Base-by-base conservation (phyloP, 1,139 yeast species). In the Petasospora fabianii region DNA sequence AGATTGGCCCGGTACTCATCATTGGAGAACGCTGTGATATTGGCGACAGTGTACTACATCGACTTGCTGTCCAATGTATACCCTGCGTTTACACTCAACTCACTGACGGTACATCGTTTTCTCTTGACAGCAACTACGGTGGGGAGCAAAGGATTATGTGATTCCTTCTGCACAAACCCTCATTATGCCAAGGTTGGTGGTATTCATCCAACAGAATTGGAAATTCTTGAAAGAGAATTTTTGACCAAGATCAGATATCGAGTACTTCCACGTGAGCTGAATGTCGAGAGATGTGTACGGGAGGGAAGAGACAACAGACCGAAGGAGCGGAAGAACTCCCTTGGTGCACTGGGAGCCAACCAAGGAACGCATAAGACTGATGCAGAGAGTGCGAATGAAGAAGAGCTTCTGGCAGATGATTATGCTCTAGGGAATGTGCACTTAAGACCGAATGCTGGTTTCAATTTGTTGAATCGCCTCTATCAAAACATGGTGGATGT, bases 171-270 rank as follows among this genome's bases (percentile, higher is more conserved):
- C 61, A 88, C 97, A 6, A 92, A 90, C 60, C 76, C 83, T 27
- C 97, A 90, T 60, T 92, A 92, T 58, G 96, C 97, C 10, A 84
- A 85, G 58, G 97, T 92, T 15, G 98, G 98, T 2, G 98, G 98
- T 48, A 83, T 92, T 7, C 87, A 92, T 28, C 68, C 84, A 31
- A 74, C 82, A 44, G 98, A 92, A 60, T 68, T 92, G 49, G 92
- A 92, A 60, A 73, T 92, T 43, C 68, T 92, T 34, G 98, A 92
- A 58, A 79, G 84, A 41, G 97, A 92, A 61, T 88, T 92, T 55
- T 70, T 92, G 39, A 76, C 77, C 35, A 68, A 92, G 48, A 92
- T 92, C 11, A 80, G 81, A 47, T 92, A 94, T 77, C 69, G 83
- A 43, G 77, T 82, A 11, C 71, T 82, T 6, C 88, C 88, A 0